These are phyloP conservation scores for Chenopodium formosanum DNA, from an alignment of 148 eudicot genomes.

Conservation along the genomic window DNA sequence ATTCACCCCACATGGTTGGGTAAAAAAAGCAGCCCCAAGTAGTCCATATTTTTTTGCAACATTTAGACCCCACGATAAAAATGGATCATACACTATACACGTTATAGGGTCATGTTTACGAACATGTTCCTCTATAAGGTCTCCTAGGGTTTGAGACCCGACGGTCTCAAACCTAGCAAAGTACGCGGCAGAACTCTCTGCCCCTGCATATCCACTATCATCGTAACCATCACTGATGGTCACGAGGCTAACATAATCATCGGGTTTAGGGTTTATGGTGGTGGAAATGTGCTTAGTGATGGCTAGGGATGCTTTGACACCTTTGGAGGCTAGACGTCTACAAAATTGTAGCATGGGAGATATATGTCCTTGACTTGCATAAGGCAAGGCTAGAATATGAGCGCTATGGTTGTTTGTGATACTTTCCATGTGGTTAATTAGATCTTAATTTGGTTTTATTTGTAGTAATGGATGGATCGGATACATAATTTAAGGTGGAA, in stretches of 20 bases:
- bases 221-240: conserved; percentile 51
- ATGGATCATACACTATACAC: conserved; percentile 42
- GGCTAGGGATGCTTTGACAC: conserved; percentile 43
- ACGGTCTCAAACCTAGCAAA: conserved; percentile 18
- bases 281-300: conserved; percentile 26
- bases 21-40: conserved; percentile 39
- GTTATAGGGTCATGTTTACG: conserved; percentile 27
- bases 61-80: conserved; percentile 41
- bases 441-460: too few relatives aligned
- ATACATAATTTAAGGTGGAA: too few relatives aligned
- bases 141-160: conserved; percentile 34
- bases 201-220: conserved; percentile 30
- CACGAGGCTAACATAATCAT: conserved; percentile 30
- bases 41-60: conserved; percentile 35
- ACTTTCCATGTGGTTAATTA: not conserved
- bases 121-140: conserved; percentile 26
- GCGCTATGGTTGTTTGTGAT: not conserved
- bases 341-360: conserved; percentile 62
- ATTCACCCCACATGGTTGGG: conserved; percentile 46
- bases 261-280: conserved; percentile 23
- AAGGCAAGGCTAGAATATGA: conserved; percentile 27
- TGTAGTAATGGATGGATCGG: too few relatives aligned
- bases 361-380: conserved; percentile 58
- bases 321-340: conserved; percentile 44
- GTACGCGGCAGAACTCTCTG: conserved; percentile 27